Conservation (phyloP, 2,329 filamentous ascomycete genomes). For the Cladosporium austrohemisphaericum region DNA sequence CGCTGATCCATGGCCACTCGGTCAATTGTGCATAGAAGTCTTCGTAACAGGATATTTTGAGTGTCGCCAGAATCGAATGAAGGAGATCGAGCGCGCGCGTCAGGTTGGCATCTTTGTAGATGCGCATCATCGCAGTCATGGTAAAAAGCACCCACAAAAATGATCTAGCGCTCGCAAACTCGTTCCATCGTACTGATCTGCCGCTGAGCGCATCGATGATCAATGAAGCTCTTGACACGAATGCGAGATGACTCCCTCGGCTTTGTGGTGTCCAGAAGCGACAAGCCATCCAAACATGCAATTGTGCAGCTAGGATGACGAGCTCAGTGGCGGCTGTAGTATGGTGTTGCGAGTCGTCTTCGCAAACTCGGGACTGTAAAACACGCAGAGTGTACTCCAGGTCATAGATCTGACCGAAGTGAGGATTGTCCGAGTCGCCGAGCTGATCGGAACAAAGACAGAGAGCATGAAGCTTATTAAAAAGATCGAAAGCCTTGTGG, state of each 20-base stretch:
- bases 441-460: neutral
- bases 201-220: neutral
- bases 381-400: conserved; percentile 2
- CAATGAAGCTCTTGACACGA: neutral
- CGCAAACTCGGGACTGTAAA: neutral
- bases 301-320: neutral
- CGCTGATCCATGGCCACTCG: conserved; percentile 2
- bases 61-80: neutral
- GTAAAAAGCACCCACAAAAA: conserved; percentile 6
- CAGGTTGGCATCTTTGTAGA: neutral
- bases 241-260: neutral
- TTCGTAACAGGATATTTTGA: neutral
- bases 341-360: neutral
- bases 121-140: neutral
- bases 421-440: neutral
- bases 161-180: neutral
- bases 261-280: conserved; percentile 9
- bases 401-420: conserved; percentile 5
- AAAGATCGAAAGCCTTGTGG: neutral
- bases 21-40: neutral
- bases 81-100: neutral
- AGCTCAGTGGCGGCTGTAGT: neutral
- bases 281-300: conserved; percentile 8
- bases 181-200: neutral
- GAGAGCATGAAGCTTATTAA: conserved; percentile 1